Base-by-base conservation (phyloP, 2,329 filamentous ascomycete species). In the Cordyceps fumosorosea region DNA sequence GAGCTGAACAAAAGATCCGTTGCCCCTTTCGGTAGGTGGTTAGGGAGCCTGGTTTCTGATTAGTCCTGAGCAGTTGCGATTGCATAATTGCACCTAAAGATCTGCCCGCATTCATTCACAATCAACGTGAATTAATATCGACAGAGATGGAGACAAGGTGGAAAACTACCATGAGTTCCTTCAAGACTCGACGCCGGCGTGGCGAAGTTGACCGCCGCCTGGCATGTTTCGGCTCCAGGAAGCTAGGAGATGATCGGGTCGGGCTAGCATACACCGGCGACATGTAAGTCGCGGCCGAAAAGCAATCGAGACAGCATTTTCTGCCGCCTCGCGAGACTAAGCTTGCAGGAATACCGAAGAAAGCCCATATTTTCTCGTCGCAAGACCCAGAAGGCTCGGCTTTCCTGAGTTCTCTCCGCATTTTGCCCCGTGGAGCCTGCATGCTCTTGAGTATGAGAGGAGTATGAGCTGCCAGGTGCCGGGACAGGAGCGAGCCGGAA, bases 11-110 rank as follows among this genome's bases (percentile, higher is more conserved):
- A 45, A 47, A 22, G 54, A 42, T 29, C 24, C 16, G 16, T 24
- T 56, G 54, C 40, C 54, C n/a, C 14, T 47, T 56, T 20, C 40
- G 54, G 54, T 47, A 47, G 54, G 54, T 56, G 42, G 42, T 34
- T 47, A 32, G 14, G 18, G 10, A 20, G 6, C 20, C 40, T n/a
- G 6, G 54, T 47, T 34, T 11, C 42, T 34, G 44, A 22, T 56
- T 20, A 56, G 40, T 45, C 40, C 26, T 56, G 20, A 34, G 5
- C 14, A 11, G 12, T 11, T 40, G 37, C 12, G 12, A 40, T 40
- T 12, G 37, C 14, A 40, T 40, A 40, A 16, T 40, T 40, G 12
- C 37, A 3, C 40, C 32, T 10, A 34, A 34, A 34, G 32, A 34
- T 11, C 32, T 10, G 32, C 2, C 32, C 11, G 7, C 11, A 10